These are phyloP conservation scores for Ilex paraguariensis DNA, from an alignment of 305 asterid genomes.

Conservation along the genomic window DNA sequence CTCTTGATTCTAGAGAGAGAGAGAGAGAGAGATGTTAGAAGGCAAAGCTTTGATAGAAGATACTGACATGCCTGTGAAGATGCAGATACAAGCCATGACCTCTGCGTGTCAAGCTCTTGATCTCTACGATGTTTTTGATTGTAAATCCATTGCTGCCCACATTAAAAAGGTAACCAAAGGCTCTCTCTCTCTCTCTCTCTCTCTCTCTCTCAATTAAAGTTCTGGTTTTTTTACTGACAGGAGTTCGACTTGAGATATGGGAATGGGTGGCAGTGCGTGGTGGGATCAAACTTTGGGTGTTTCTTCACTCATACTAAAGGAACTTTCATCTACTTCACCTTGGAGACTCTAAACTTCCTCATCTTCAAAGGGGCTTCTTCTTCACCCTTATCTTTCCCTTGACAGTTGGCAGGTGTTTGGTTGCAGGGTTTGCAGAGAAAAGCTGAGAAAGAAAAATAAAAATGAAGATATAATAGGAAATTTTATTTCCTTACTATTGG, in stretches of 20 bases:
- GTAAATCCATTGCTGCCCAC: slow-evolving; percentile 74
- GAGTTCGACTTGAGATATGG: slow-evolving; percentile 77
- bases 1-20: background rate
- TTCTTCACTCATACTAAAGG: slow-evolving; percentile 80
- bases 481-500: no score
- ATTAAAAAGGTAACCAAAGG: slow-evolving; percentile 57
- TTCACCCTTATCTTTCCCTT: slow-evolving; percentile 6
- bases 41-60: slow-evolving; percentile 56
- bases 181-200: background rate
- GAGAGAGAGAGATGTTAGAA: slow-evolving; percentile 25
- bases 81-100: slow-evolving; percentile 89
- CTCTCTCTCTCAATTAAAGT: background rate
- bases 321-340: slow-evolving; percentile 75
- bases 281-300: slow-evolving; percentile 90
- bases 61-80: slow-evolving; percentile 85
- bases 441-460: no score
- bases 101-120: slow-evolving; percentile 87
- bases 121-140: slow-evolving; percentile 77
- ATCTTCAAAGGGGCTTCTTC: slow-evolving; percentile 78
- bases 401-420: background rate
- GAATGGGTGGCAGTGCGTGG: slow-evolving; percentile 91
- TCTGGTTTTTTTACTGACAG: slow-evolving; percentile 26
- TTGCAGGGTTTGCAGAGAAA: background rate
- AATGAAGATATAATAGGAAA: no score
- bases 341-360: slow-evolving; percentile 84